phyloP scores from a whole-genome alignment of 345 rosid species.

The Brassica nigra region DNA sequence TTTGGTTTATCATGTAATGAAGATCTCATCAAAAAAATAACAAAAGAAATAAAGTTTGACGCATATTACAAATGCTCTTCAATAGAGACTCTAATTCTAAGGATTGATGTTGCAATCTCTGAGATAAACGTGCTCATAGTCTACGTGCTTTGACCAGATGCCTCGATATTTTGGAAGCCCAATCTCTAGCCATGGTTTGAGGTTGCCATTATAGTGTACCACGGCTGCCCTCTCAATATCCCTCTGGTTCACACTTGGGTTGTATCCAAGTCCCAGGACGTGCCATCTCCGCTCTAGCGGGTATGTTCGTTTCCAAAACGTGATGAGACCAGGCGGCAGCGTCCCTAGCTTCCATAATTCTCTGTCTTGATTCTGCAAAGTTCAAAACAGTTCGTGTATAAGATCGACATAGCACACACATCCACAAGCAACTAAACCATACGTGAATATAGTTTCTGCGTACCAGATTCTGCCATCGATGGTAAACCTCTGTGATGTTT shows the following conservation, averaged over 20 bases:
- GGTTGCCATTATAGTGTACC: slow-evolving; percentile 77
- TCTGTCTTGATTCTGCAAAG: slow-evolving; percentile 67
- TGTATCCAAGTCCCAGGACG: neutral
- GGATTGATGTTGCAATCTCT: slow-evolving; percentile 81
- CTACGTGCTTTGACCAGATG: slow-evolving; percentile 61
- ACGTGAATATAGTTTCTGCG: slow-evolving; percentile 17
- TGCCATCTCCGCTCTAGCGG: neutral
- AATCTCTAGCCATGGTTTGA: slow-evolving; percentile 89
- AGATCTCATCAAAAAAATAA: slow-evolving; percentile 13
- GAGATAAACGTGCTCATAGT: slow-evolving; percentile 58
- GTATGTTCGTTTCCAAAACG: neutral
- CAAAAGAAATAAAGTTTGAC: neutral
- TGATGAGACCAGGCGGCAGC: neutral
- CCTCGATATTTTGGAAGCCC: slow-evolving; percentile 60
- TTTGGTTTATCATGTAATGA: slow-evolving; percentile 17
- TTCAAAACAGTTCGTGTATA: neutral
- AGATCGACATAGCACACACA: slow-evolving; percentile 24
- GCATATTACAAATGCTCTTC: slow-evolving; percentile 15
- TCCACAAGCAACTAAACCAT: slow-evolving; percentile 7
- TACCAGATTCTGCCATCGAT: slow-evolving; percentile 96
- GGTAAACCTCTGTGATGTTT: slow-evolving; percentile 87
- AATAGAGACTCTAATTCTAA: slow-evolving; percentile 35
- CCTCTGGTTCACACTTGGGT: slow-evolving; percentile 50
- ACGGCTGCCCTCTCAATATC: slow-evolving; percentile 76
- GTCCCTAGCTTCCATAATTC: neutral